A percentile compares a stretch with the other conserved stretches of the same genome.
Conservation (phyloP, 2,329 filamentous ascomycete species). For the Xylaria sp. region DNA sequence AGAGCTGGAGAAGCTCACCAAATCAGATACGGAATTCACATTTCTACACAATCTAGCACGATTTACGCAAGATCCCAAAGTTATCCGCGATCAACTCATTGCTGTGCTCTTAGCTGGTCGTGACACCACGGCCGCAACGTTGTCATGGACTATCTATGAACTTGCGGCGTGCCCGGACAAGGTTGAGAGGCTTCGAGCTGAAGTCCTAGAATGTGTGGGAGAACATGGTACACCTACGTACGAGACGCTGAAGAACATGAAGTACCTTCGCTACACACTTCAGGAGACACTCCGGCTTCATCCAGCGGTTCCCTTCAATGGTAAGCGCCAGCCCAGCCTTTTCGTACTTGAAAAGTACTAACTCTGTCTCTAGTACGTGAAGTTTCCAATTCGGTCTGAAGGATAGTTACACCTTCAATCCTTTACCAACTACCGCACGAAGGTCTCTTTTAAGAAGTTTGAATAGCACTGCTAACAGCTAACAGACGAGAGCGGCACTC, state of each 20-base stretch:
- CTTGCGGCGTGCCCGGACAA: constrained; percentile 67
- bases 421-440: background rate
- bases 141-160: constrained; percentile 74
- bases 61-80: constrained; percentile 69
- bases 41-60: constrained; percentile 80
- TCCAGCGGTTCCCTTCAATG: constrained; percentile 58
- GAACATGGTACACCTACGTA: constrained; percentile 62
- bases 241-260: constrained; percentile 74
- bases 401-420: background rate
- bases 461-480: constrained; percentile 9
- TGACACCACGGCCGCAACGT: constrained; percentile 74
- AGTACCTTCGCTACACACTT: constrained; percentile 61
- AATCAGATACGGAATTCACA: constrained; percentile 72
- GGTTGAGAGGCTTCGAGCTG: constrained; percentile 66
- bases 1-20: constrained; percentile 75
- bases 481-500: constrained; percentile 49
- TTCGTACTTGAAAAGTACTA: background rate
- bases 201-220: constrained; percentile 67
- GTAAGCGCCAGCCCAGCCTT: constrained; percentile 19
- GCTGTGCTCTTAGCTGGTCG: constrained; percentile 75
- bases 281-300: constrained; percentile 54
- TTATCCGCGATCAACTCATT: constrained; percentile 78
- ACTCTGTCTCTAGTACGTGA: constrained; percentile 27
- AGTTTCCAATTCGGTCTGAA: background rate
- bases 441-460: no score